Conservation (phyloP, 805 yeast genomes). For the Wickerhamiella brachini region DNA sequence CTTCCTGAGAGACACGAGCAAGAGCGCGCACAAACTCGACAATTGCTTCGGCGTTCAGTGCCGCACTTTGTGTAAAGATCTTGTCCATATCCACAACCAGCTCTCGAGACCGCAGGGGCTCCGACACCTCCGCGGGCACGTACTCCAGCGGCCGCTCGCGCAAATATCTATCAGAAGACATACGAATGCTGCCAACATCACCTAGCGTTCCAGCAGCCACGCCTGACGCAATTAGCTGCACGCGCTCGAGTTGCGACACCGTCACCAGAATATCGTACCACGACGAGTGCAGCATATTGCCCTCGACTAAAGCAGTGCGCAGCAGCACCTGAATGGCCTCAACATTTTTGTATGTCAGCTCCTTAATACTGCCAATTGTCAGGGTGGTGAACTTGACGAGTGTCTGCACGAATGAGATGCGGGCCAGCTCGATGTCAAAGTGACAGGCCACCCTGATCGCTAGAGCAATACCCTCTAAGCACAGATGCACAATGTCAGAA, state of each 20-base stretch:
- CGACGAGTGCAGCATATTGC: constrained; percentile 54
- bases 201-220: constrained; percentile 74
- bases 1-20: constrained; percentile 77
- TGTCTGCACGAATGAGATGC: constrained; percentile 81
- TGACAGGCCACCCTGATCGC: constrained; percentile 74
- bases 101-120: constrained; percentile 23
- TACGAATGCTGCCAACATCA: constrained; percentile 34
- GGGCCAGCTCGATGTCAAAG: constrained; percentile 71
- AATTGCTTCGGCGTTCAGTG: constrained; percentile 70
- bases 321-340: constrained; percentile 64
- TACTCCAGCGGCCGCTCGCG: not conserved
- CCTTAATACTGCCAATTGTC: constrained; percentile 61
- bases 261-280: constrained; percentile 78
- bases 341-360: constrained; percentile 65
- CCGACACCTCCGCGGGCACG: constrained; percentile 20
- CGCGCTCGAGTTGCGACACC: constrained; percentile 81
- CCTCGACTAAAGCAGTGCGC: constrained; percentile 66
- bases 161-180: not conserved
- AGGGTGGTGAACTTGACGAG: constrained; percentile 75
- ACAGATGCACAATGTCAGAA: constrained; percentile 38
- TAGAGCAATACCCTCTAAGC: constrained; percentile 76
- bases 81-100: constrained; percentile 52
- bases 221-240: constrained; percentile 79
- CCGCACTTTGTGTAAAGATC: constrained; percentile 71
- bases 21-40: constrained; percentile 77